Conservation (phyloP, 148 eudicot species). For the Fagopyrum tataricum region DNA sequence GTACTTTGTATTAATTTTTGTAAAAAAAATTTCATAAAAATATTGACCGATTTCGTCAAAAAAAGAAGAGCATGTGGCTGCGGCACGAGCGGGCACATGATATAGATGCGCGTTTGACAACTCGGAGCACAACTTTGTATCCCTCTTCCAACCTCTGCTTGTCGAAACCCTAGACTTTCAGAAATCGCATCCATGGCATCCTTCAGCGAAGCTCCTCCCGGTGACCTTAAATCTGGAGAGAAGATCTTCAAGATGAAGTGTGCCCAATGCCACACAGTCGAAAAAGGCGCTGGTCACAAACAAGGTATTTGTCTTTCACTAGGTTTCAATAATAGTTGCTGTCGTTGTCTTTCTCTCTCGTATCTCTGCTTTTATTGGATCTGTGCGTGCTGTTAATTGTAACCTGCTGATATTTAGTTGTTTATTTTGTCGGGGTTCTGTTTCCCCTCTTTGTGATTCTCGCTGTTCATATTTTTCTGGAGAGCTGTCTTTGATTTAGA, state of each 20-base stretch:
- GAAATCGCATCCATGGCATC: neutral
- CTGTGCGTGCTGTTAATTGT: neutral
- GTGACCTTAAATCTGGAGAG: constrained; percentile 8
- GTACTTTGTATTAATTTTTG: no score
- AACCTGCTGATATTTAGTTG: neutral
- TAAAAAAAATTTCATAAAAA: no score
- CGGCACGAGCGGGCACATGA: neutral
- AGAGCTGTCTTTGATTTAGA: neutral
- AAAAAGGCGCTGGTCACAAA: constrained; percentile 8
- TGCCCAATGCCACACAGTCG: constrained; percentile 9
- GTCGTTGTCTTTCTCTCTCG: neutral
- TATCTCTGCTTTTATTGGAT: no score
- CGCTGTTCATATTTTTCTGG: neutral
- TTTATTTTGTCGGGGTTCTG: neutral
- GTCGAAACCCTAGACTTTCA: neutral
- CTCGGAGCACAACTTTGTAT: neutral
- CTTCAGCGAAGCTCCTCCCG: constrained; percentile 13
- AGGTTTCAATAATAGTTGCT: neutral
- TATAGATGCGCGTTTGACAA: neutral
- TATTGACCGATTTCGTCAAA: neutral
- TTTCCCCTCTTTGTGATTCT: neutral
- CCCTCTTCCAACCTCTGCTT: neutral
- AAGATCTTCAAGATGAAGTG: constrained; percentile 12
- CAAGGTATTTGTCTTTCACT: neutral
- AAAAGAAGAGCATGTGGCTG: neutral